A percentile compares a stretch with the other conserved stretches of the same genome.
Conservation (phyloP, 495 filamentous ascomycete species). For the Acidiella bohemica region DNA sequence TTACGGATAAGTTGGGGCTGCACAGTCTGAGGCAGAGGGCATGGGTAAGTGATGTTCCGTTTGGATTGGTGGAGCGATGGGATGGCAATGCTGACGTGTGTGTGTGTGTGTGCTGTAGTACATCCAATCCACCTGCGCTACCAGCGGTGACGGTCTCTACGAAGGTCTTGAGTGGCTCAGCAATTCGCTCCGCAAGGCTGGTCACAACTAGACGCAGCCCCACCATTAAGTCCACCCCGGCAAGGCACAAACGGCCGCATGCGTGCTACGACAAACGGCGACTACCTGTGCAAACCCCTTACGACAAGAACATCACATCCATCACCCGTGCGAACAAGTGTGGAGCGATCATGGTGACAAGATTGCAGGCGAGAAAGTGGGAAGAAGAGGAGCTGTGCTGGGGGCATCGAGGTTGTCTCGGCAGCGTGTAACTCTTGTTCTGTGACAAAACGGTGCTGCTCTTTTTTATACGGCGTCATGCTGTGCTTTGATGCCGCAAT, state of each 20-base stretch:
- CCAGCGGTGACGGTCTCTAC: constrained; percentile 97
- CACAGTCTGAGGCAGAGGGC: constrained; percentile 94
- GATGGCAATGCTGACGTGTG: background rate
- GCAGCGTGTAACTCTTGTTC: too few species aligned
- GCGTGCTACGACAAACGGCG: too few species aligned
- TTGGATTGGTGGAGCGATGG: background rate
- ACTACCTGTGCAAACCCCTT: background rate
- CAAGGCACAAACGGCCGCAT: constrained; percentile 8
- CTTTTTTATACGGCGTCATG: too few species aligned
- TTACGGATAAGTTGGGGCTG: constrained; percentile 98
- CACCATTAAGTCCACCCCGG: background rate
- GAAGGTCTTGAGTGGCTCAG: constrained; percentile 99
- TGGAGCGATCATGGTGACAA: background rate
- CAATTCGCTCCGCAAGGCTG: constrained; percentile 83
- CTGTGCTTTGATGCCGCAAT: too few species aligned
- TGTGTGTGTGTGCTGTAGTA: constrained; percentile 43
- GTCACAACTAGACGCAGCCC: constrained; percentile 48
- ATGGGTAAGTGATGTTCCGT: constrained; percentile 65
- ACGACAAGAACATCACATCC: background rate
- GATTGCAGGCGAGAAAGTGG: background rate
- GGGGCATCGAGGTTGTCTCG: too few species aligned
- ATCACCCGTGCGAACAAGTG: background rate
- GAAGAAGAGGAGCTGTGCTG: background rate
- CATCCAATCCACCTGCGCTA: constrained; percentile 99
- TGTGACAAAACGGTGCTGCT: too few species aligned